Evolutionary conservation across 2,329 filamentous ascomycete species (phyloP).

Genomic region (Ambrosiella beaveri): DNA sequence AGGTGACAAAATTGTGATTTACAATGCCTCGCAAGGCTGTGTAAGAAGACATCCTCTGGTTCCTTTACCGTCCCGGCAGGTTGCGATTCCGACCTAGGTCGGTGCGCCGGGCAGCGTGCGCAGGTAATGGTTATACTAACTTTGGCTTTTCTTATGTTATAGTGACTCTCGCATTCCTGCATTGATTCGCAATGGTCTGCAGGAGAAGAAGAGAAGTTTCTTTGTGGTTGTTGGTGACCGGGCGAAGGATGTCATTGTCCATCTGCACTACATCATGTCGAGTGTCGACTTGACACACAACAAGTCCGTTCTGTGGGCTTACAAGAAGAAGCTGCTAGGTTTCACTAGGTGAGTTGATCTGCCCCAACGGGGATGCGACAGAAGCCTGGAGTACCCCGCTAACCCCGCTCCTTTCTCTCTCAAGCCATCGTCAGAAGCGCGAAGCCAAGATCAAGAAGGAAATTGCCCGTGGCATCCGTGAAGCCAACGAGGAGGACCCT

Average conservation of each 20-base stretch:
- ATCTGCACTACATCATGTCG: slow-evolving; percentile 82
- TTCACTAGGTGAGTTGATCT: slow-evolving; percentile 49
- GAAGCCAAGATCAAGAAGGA: slow-evolving; percentile 98
- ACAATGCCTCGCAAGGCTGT: slow-evolving; percentile 44
- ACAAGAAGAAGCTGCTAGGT: slow-evolving; percentile 91
- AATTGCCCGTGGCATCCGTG: slow-evolving; percentile 83
- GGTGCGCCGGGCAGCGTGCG: background rate
- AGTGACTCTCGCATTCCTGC: slow-evolving; percentile 82
- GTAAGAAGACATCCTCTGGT: slow-evolving; percentile 20
- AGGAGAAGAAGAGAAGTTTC: slow-evolving; percentile 95
- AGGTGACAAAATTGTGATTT: slow-evolving; percentile 7
- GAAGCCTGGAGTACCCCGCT: background rate
- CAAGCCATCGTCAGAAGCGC: slow-evolving; percentile 85
- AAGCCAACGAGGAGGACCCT: slow-evolving; percentile 80
- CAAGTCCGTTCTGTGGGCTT: slow-evolving; percentile 94
- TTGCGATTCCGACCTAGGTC: background rate
- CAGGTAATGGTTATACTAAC: background rate
- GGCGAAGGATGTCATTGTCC: slow-evolving; percentile 90
- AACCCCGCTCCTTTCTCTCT: background rate
- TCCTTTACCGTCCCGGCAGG: background rate
- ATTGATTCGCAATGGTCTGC: slow-evolving; percentile 78
- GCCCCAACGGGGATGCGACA: background rate
- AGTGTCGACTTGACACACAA: slow-evolving; percentile 72
- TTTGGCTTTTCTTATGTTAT: slow-evolving; percentile 5
- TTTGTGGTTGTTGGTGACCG: slow-evolving; percentile 91